These are phyloP conservation scores for Gynandropsis gynandra DNA, from an alignment of 345 rosid genomes.

Conservation along the genomic window DNA sequence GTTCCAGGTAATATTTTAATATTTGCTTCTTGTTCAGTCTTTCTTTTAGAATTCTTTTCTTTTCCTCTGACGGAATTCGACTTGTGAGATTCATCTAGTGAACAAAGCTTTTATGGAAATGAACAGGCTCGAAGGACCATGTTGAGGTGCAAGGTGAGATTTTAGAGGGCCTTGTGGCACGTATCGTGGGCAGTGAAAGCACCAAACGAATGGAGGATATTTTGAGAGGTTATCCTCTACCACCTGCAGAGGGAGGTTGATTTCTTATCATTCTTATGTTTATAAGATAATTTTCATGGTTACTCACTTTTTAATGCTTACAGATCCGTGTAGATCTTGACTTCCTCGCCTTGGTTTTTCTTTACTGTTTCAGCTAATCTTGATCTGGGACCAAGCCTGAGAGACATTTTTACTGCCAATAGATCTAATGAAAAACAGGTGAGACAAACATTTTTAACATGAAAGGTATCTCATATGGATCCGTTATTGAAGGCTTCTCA, in stretches of 20 bases:
- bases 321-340: slow-evolving; percentile 1
- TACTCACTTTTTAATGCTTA: background rate
- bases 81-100: background rate
- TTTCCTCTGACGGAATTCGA: slow-evolving; percentile 7
- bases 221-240: slow-evolving; percentile 57
- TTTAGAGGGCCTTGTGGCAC: slow-evolving; percentile 98
- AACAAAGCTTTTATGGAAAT: slow-evolving; percentile 11
- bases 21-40: slow-evolving; percentile 1
- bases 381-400: slow-evolving; percentile 72
- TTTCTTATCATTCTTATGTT: slow-evolving; percentile 12
- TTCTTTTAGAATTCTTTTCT: background rate
- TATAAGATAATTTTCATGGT: slow-evolving; percentile 4
- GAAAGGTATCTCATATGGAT: slow-evolving; percentile 8
- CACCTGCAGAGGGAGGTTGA: slow-evolving; percentile 62
- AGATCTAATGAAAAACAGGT: slow-evolving; percentile 94
- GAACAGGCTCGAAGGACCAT: slow-evolving; percentile 81
- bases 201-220: slow-evolving; percentile 69
- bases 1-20: slow-evolving; percentile 55
- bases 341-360: background rate
- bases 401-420: slow-evolving; percentile 84
- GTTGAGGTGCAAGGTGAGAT: slow-evolving; percentile 84
- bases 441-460: background rate
- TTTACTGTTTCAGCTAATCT: slow-evolving; percentile 43
- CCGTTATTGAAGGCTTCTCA: slow-evolving; percentile 13
- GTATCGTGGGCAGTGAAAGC: slow-evolving; percentile 73